A percentile compares a stretch with the other conserved stretches of the same genome.
Conservation (phyloP, 768 basidiomycete species). For the Flagelloscypha sp. region DNA sequence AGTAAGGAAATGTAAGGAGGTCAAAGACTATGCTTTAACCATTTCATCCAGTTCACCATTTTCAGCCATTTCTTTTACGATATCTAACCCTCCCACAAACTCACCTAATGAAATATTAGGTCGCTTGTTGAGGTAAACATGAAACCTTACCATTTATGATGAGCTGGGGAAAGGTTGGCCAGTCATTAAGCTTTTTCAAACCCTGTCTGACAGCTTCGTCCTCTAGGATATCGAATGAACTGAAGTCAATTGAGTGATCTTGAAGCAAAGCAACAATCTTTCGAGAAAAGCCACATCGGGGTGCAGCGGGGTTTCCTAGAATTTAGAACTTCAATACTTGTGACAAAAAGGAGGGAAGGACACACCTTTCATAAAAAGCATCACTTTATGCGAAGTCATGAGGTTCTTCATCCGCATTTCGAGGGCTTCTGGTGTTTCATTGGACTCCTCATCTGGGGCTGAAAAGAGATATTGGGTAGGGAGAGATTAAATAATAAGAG, state of each 20-base stretch:
- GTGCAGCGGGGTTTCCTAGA: constrained; percentile 56
- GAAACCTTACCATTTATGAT: constrained; percentile 81
- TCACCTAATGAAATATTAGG: too few species aligned
- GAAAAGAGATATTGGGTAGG: constrained; percentile 1
- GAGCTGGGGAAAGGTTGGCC: constrained; percentile 87
- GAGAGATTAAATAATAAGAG: constrained; percentile 16
- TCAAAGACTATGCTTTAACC: too few species aligned
- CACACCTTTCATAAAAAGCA: constrained; percentile 96
- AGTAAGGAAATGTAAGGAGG: too few species aligned
- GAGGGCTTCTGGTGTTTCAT: constrained; percentile 61
- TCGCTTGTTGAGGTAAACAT: too few species aligned
- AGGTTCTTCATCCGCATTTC: constrained; percentile 52
- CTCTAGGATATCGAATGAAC: constrained; percentile 73
- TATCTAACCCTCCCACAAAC: constrained; percentile 90
- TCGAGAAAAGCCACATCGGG: constrained; percentile 80
- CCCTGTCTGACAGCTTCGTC: constrained; percentile 81
- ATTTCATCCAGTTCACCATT: constrained; percentile 66
- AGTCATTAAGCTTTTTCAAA: constrained; percentile 72
- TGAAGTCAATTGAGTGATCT: constrained; percentile 57
- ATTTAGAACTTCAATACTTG: too few species aligned
- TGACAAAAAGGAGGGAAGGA: too few species aligned
- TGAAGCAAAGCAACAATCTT: constrained; percentile 63
- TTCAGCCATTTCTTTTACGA: constrained; percentile 81
- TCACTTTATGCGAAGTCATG: constrained; percentile 73
- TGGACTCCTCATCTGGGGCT: constrained; percentile 15